phyloP scores from a whole-genome alignment of 352 stramenopile genomes.

The Globisporangium cystogenes region DNA sequence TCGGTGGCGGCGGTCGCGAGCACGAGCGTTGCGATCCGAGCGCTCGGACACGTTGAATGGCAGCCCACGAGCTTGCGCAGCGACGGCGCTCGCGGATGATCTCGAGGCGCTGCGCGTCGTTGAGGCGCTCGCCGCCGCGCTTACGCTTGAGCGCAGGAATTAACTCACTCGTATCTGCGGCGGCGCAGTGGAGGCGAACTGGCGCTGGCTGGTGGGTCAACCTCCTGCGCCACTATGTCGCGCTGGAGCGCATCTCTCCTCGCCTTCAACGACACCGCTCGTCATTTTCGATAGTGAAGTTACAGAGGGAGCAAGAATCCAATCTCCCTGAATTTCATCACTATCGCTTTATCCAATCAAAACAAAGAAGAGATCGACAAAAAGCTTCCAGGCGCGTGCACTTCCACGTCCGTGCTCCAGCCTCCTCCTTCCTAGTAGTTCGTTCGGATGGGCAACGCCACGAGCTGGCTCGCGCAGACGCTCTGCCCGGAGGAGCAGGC shows the following conservation, averaged over 20 bases:
- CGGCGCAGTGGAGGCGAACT: neutral
- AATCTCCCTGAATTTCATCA: neutral
- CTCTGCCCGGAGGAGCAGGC: slow-evolving; percentile 71
- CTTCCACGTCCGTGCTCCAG: no score
- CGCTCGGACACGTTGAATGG: slow-evolving; percentile 13
- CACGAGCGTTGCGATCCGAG: slow-evolving; percentile 15
- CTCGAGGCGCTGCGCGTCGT: slow-evolving; percentile 15
- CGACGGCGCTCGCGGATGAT: slow-evolving; percentile 14
- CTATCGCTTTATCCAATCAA: no score
- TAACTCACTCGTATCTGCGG: no score
- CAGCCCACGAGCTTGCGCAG: slow-evolving; percentile 12
- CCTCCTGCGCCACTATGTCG: slow-evolving; percentile 11
- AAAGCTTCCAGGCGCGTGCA: no score
- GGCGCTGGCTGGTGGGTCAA: slow-evolving; percentile 1
- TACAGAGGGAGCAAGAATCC: neutral
- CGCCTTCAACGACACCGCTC: neutral
- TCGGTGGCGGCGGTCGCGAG: slow-evolving; percentile 7
- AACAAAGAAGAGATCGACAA: neutral
- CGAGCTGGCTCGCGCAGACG: slow-evolving; percentile 67
- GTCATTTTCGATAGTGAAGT: neutral
- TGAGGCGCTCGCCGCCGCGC: slow-evolving; percentile 12
- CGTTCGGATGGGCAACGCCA: slow-evolving; percentile 57
- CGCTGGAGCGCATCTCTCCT: slow-evolving; percentile 13
- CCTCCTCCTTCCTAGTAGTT: no score
- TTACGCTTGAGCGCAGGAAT: slow-evolving; percentile 10